Percentiles rank a stretch among this genome's conserved stretches.
Evolutionary conservation across 495 filamentous ascomycete species (phyloP).

Genomic region (Aspergillus carlsbadensis): DNA sequence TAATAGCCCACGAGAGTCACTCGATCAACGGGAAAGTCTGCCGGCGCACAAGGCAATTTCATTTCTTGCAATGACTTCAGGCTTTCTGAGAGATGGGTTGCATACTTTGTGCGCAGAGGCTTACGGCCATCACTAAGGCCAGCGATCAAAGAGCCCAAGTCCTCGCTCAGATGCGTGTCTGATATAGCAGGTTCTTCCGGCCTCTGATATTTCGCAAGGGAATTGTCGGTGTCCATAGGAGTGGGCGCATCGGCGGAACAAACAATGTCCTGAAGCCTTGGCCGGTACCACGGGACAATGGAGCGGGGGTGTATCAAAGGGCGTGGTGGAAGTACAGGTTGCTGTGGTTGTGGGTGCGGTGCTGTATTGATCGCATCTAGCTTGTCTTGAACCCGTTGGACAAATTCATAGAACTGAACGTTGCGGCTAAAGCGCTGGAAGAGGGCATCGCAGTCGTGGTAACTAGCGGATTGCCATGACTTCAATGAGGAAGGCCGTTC

Average conservation of each 20-base stretch:
- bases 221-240: neutral
- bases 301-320: neutral
- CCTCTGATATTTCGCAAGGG: constrained; percentile 1
- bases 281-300: neutral
- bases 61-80: constrained; percentile 6
- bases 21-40: neutral
- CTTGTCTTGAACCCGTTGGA: constrained; percentile 2
- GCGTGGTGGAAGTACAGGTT: neutral
- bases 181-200: neutral
- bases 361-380: neutral
- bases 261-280: neutral
- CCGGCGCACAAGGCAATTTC: neutral
- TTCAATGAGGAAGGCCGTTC: neutral
- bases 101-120: constrained; percentile 2
- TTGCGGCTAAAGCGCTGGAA: constrained; percentile 10
- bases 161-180: neutral
- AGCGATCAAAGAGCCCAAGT: constrained; percentile 7
- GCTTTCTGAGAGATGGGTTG: constrained; percentile 9
- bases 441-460: constrained; percentile 3
- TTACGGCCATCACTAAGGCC: constrained; percentile 1
- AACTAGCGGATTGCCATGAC: neutral
- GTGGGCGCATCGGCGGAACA: neutral
- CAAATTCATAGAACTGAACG: constrained; percentile 10
- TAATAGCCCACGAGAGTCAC: neutral
- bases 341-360: neutral